Evolutionary conservation across 2,329 filamentous ascomycete genomes (phyloP).

Genomic region (Venturia aucupariae): DNA sequence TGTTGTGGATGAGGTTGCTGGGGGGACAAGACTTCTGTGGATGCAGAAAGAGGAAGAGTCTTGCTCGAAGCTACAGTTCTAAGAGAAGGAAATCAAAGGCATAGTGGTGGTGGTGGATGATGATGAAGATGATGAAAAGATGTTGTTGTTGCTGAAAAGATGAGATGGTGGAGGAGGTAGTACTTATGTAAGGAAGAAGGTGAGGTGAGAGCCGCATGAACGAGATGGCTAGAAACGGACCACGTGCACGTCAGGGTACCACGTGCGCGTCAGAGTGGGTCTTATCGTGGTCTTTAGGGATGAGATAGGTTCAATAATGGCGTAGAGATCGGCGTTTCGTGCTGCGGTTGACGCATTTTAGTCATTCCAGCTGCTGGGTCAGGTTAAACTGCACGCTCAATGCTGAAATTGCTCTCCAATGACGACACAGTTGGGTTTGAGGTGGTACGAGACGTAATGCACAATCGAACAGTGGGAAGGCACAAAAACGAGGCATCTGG

Average conservation of each 20-base stretch:
- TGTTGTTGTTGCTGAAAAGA: neutral
- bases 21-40: neutral
- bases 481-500: neutral
- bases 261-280: neutral
- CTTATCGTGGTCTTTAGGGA: neutral
- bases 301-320: neutral
- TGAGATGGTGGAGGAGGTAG: neutral
- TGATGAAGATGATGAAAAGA: no score
- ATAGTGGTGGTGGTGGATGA: neutral
- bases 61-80: neutral
- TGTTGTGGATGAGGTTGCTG: neutral
- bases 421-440: neutral
- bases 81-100: neutral
- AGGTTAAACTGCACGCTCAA: neutral
- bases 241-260: neutral
- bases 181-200: neutral
- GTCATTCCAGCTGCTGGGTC: neutral
- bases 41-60: neutral
- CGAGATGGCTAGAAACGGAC: neutral
- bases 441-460: neutral
- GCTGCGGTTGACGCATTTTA: neutral
- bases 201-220: neutral
- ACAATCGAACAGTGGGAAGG: neutral
- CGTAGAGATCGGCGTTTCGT: neutral
- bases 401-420: no score